Evolutionary conservation across 208 protist species (phyloP), one percentile per base, ranked within the genome.

Genomic region (Acanthamoeba healyi): DNA sequence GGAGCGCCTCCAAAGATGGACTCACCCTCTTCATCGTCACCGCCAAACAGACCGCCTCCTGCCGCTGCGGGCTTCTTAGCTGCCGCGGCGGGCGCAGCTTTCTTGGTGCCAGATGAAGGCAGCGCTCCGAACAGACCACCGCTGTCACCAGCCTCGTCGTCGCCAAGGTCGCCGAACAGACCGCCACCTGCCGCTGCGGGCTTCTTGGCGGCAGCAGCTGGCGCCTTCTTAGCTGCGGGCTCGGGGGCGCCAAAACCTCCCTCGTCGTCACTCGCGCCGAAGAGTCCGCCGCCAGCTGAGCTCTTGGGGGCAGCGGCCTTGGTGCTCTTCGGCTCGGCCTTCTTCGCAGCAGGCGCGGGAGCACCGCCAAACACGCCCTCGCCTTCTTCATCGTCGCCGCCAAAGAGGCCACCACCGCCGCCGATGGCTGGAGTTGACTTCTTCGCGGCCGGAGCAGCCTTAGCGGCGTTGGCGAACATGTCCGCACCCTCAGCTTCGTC

Each of bases 161-260:
- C 81, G 36, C 46, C 81, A 61, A 58, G 29, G 24, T 32, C 58
- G 49, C 82, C 49, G 40, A 90, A 90, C 36, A 90, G 58, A 29
- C 38, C 77, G 22, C 77, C 77, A 7, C 77, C 77, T 6, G 14
- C 77, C 26, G 42, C 17, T 9, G 54, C 49, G 4, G 44, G 44
- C 44, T 49, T 49, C 26, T 34, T 67, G 22, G 61, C 22, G 26
- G 61, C 3, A 7, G 22, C 29, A 4, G 22, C 5, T 4, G 26
- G 9, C 29, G 3, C 15, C 61, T 67, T 67, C 9, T 4, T 17
- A 34, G 29, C 9, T 3, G 22, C 61, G 61, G 26, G 22, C 26
- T 34, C 61, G 19, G 26, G 9, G 26, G 29, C 26, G 6, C 26
- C 26, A 17, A 26, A 26, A 7, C 29, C 61, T 3, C 29, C 61